Conservation (phyloP, 2,329 filamentous ascomycete species). For the Malbranchea zuffiana region DNA sequence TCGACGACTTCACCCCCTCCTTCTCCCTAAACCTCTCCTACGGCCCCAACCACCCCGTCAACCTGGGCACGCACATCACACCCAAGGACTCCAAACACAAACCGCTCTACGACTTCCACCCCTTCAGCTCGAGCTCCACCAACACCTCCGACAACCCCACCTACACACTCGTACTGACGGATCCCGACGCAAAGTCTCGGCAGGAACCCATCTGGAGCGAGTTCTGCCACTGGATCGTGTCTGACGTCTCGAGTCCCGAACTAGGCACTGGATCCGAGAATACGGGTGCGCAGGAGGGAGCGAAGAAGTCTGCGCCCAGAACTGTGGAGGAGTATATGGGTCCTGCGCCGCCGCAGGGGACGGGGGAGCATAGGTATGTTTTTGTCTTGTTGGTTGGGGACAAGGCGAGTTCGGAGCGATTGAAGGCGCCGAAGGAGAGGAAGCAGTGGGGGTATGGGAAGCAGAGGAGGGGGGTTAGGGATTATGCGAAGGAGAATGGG, state of each 20-base stretch:
- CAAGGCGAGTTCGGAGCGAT: conserved; percentile 23
- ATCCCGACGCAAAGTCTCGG: conserved; percentile 48
- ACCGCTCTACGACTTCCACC: conserved; percentile 33
- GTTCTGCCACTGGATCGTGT: conserved; percentile 46
- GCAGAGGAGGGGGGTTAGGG: conserved; percentile 32
- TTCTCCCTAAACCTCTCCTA: conserved; percentile 42
- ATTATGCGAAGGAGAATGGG: conserved; percentile 23
- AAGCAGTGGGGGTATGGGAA: conserved; percentile 46
- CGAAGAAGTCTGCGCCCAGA: conserved; percentile 5
- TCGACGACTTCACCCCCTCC: conserved; percentile 49
- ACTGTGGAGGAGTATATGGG: conserved; percentile 36
- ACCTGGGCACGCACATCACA: conserved; percentile 45
- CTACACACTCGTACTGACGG: conserved; percentile 44
- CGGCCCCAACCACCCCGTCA: conserved; percentile 35
- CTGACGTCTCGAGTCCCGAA: conserved; percentile 15
- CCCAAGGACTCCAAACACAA: conserved; percentile 33
- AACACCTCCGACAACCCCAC: conserved; percentile 20
- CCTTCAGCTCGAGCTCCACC: conserved; percentile 17
- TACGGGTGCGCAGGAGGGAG: neutral
- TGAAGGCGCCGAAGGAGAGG: conserved; percentile 40
- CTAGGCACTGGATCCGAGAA: neutral
- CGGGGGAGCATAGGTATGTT: conserved; percentile 48
- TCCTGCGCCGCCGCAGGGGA: conserved; percentile 45
- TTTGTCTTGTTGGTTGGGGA: conserved; percentile 40
- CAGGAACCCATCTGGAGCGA: conserved; percentile 46